Conservation (phyloP, 2,329 filamentous ascomycete species). For the Delphinella strobiligena region DNA sequence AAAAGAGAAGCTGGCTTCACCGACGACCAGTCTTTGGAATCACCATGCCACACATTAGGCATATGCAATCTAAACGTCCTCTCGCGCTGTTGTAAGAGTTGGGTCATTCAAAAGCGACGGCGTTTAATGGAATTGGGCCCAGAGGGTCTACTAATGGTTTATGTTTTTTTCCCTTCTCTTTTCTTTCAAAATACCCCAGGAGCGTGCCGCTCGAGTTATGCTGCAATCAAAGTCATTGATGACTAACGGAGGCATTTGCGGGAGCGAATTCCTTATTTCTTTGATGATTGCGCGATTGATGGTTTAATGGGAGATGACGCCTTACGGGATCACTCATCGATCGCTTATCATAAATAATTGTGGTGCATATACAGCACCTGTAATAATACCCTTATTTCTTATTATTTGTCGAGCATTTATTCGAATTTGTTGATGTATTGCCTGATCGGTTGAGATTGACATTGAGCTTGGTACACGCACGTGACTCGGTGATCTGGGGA, state of each 20-base stretch:
- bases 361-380: not conserved
- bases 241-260: not conserved
- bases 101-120: not conserved
- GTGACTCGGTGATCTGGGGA: not conserved
- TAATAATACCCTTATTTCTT: not conserved
- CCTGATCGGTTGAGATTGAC: not conserved
- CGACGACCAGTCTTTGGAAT: too few species aligned
- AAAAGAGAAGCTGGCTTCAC: too few species aligned
- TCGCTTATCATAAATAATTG: not conserved
- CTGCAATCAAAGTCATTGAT: not conserved
- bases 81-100: not conserved
- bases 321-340: too few species aligned
- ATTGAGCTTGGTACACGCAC: too few species aligned
- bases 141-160: constrained; percentile 4
- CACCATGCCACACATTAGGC: too few species aligned
- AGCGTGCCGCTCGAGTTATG: not conserved
- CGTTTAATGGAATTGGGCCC: constrained; percentile 4
- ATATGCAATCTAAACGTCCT: too few species aligned
- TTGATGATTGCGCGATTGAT: too few species aligned
- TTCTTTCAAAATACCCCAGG: constrained; percentile 5
- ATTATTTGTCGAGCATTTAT: too few species aligned
- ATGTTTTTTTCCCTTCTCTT: not conserved
- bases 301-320: too few species aligned
- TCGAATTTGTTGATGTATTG: not conserved
- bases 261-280: too few species aligned